These are phyloP conservation scores for Gynandropsis gynandra DNA, from an alignment of 345 rosid species.

Conservation along the genomic window DNA sequence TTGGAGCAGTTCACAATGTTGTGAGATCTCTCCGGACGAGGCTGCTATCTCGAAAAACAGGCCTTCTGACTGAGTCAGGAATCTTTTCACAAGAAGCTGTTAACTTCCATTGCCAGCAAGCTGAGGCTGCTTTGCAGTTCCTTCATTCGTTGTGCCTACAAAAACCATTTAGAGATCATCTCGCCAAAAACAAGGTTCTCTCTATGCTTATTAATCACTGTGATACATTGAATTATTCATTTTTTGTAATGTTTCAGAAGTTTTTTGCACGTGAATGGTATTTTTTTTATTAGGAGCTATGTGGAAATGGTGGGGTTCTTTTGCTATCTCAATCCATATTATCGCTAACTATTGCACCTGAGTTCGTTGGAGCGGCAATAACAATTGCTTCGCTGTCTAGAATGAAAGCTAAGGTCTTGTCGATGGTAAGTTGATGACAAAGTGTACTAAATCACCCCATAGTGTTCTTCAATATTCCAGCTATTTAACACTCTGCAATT, in stretches of 20 bases:
- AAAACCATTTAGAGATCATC: slow-evolving; percentile 63
- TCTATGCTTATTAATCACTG: slow-evolving; percentile 15
- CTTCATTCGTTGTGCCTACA: slow-evolving; percentile 86
- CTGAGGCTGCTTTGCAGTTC: slow-evolving; percentile 91
- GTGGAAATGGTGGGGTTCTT: slow-evolving; percentile 82
- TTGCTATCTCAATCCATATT: slow-evolving; percentile 59
- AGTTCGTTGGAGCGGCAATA: slow-evolving; percentile 34
- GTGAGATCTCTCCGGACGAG: slow-evolving; percentile 53
- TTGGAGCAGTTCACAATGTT: slow-evolving; percentile 64
- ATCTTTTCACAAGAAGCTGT: slow-evolving; percentile 35
- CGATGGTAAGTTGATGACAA: slow-evolving; percentile 58
- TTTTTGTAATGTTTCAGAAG: no score
- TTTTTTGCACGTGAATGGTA: no score
- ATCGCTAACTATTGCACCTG: slow-evolving; percentile 41
- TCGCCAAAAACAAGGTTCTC: slow-evolving; percentile 76
- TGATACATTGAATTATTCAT: no score
- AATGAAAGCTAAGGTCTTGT: slow-evolving; percentile 81
- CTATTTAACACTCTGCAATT: no score
- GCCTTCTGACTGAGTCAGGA: slow-evolving; percentile 20
- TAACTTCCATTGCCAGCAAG: slow-evolving; percentile 73
- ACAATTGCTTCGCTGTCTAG: slow-evolving; percentile 63
- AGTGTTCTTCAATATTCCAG: slow-evolving; percentile 13
- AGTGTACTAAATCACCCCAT: no score
- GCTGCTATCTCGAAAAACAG: slow-evolving; percentile 40
- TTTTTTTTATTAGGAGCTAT: slow-evolving; percentile 72